Evolutionary conservation across 345 rosid species (phyloP).

Genomic region (Fremontodendron californicum): DNA sequence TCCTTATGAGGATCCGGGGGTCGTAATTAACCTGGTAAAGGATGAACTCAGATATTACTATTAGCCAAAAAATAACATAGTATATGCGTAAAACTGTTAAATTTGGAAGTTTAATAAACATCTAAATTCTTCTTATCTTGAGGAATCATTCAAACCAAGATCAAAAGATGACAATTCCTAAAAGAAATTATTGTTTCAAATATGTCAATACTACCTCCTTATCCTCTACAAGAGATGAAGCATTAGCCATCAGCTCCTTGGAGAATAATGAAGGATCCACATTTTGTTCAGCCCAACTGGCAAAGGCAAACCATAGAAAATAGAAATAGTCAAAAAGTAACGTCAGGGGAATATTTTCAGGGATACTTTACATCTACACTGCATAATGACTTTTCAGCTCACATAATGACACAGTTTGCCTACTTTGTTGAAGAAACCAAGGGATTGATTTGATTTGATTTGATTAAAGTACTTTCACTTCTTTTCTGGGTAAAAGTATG

Average conservation of each 20-base stretch:
- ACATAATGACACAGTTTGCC: background rate
- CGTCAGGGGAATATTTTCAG: background rate
- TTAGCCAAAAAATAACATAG: background rate
- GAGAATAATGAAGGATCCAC: constrained; percentile 90
- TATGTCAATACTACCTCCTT: constrained; percentile 40
- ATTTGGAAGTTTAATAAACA: background rate
- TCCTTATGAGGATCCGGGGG: constrained; percentile 69
- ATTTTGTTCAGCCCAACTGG: constrained; percentile 81
- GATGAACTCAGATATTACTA: background rate
- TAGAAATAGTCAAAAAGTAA: background rate
- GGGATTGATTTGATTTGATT: background rate
- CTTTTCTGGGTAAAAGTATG: background rate
- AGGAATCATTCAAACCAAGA: background rate
- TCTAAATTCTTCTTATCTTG: background rate
- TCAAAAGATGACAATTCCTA: background rate
- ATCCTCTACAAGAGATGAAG: constrained; percentile 49
- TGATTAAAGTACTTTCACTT: background rate
- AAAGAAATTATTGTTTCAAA: background rate
- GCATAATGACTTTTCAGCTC: background rate
- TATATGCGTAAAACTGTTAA: background rate
- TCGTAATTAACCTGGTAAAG: constrained; percentile 60
- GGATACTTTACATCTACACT: background rate
- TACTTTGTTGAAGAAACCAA: background rate
- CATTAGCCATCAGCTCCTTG: constrained; percentile 65
- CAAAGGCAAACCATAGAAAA: constrained; percentile 6